Conservation (phyloP, 495 filamentous ascomycete species). For the Xylaria telfairii region DNA sequence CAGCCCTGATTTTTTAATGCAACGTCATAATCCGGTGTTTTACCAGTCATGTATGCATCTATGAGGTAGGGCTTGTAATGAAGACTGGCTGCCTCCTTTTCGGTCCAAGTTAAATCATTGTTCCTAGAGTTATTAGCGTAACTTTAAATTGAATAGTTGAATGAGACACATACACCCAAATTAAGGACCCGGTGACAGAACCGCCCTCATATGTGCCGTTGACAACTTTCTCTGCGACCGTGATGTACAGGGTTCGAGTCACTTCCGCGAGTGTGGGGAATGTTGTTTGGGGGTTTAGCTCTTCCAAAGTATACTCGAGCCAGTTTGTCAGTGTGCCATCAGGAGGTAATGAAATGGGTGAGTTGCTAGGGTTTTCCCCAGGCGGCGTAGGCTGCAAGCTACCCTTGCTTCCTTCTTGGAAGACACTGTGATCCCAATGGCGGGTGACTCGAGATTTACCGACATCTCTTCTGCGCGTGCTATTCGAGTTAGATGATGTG, state of each 20-base stretch:
- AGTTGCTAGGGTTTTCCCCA: constrained; percentile 35
- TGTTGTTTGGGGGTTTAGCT: constrained; percentile 37
- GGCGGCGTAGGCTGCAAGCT: constrained; percentile 26
- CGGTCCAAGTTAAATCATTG: constrained; percentile 58
- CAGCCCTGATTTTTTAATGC: constrained; percentile 56
- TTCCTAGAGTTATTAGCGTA: constrained; percentile 34
- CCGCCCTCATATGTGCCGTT: constrained; percentile 41
- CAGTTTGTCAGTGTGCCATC: constrained; percentile 45
- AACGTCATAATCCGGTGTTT: constrained; percentile 48
- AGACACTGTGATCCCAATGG: neutral
- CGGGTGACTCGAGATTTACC: neutral
- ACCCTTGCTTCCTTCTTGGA: neutral
- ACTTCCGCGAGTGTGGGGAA: constrained; percentile 61
- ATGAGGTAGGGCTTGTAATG: constrained; percentile 58
- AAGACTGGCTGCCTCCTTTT: constrained; percentile 39
- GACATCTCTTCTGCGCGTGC: neutral
- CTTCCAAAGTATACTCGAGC: constrained; percentile 62
- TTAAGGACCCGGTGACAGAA: constrained; percentile 31
- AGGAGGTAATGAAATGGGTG: constrained; percentile 49
- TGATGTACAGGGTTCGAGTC: constrained; percentile 57
- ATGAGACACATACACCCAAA: constrained; percentile 37
- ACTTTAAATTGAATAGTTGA: neutral
- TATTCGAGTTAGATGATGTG: constrained; percentile 21
- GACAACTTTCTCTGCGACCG: constrained; percentile 51
- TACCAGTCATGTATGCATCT: constrained; percentile 57